Conservation (phyloP, 2,329 filamentous ascomycete genomes). For the Cordyceps farinosa region DNA sequence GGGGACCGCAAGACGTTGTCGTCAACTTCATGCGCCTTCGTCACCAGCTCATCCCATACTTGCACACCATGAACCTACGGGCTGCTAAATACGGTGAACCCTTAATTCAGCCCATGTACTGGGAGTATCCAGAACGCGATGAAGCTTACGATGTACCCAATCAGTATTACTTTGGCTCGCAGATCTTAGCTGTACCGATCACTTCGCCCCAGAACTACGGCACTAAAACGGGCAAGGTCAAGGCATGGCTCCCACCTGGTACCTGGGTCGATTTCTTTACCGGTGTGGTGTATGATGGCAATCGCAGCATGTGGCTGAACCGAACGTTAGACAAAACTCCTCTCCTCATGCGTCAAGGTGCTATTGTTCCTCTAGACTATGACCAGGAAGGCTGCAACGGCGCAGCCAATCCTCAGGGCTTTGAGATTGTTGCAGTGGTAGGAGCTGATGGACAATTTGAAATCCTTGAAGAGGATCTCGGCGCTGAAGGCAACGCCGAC, state of each 20-base stretch:
- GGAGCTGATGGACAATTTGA: conserved; percentile 46
- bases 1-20: conserved; percentile 44
- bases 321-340: conserved; percentile 48
- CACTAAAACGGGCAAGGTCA: conserved; percentile 45
- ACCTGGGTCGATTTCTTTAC: conserved; percentile 57
- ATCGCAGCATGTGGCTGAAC: conserved; percentile 49
- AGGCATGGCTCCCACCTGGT: conserved; percentile 55
- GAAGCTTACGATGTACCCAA: conserved; percentile 56
- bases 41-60: conserved; percentile 57
- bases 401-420: conserved; percentile 40
- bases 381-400: conserved; percentile 42
- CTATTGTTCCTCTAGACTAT: conserved; percentile 55
- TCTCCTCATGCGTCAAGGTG: conserved; percentile 52
- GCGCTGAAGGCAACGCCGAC: background rate
- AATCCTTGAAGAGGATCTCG: conserved; percentile 44
- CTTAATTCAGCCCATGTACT: conserved; percentile 60
- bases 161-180: conserved; percentile 56
- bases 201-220: conserved; percentile 45
- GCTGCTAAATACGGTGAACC: conserved; percentile 45
- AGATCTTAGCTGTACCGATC: conserved; percentile 55
- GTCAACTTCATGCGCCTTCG: conserved; percentile 49
- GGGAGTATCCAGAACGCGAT: conserved; percentile 49
- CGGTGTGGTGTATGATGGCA: conserved; percentile 54
- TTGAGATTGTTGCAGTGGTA: conserved; percentile 48
- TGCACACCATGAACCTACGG: conserved; percentile 54